A percentile compares a stretch with the other conserved stretches of the same genome.
phyloP scores from a whole-genome alignment of 208 protist genomes.

The Acanthamoeba healyi region DNA sequence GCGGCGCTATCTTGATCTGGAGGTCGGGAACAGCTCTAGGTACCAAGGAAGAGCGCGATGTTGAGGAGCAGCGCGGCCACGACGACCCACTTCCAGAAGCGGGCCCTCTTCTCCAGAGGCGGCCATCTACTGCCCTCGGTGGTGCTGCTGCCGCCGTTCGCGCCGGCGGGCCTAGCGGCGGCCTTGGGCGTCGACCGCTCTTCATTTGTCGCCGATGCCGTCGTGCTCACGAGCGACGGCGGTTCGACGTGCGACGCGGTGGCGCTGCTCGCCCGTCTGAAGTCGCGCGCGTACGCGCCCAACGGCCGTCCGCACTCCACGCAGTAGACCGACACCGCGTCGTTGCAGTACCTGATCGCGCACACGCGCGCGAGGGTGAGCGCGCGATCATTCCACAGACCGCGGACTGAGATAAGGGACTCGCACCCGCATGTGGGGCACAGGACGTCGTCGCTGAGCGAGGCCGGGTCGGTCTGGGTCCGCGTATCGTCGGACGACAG shows the following conservation, averaged over 20 bases:
- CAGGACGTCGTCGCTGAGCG: slow-evolving; percentile 26
- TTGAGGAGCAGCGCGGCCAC: neutral
- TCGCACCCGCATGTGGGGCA: slow-evolving; percentile 40
- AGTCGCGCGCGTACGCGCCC: neutral
- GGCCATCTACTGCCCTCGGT: neutral
- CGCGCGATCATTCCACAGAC: neutral
- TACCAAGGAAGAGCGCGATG: slow-evolving; percentile 3
- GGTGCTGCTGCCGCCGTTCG: neutral
- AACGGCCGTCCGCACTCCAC: slow-evolving; percentile 3
- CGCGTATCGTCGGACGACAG: neutral
- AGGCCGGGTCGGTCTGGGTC: neutral
- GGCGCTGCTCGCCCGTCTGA: neutral
- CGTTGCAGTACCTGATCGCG: slow-evolving; percentile 54
- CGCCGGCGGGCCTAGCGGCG: neutral
- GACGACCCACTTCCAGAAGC: neutral
- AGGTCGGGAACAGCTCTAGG: too few relatives aligned
- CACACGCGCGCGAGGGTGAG: neutral
- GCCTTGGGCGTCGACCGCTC: too few relatives aligned
- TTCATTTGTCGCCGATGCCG: too few relatives aligned
- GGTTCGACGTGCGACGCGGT: neutral
- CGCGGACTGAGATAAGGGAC: neutral
- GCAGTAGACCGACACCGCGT: neutral
- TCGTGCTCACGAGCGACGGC: neutral
- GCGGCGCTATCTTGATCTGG: too few relatives aligned
- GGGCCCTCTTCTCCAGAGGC: neutral